Evolutionary conservation across 164 flowering plant species (phyloP).

Genomic region (Piper betle): DNA sequence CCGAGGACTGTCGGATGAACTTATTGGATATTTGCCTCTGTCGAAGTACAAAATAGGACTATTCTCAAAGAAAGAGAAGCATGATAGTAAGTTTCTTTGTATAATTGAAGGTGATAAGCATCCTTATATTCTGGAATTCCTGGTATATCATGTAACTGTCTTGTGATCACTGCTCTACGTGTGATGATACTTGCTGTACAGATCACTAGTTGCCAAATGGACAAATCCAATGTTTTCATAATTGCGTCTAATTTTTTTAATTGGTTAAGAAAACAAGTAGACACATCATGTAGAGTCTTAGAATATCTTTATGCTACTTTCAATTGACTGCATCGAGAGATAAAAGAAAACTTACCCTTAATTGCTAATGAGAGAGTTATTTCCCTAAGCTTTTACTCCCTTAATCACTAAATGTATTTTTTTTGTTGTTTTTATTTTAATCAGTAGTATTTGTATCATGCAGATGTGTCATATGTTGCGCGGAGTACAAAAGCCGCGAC

Average conservation of each 20-base stretch:
- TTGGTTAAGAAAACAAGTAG: too few relatives aligned
- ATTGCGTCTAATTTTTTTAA: too few relatives aligned
- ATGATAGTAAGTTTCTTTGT: conserved; percentile 21
- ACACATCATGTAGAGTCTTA: too few relatives aligned
- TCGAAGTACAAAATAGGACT: conserved; percentile 25
- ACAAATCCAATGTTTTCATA: too few relatives aligned
- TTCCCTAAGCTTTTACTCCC: not conserved
- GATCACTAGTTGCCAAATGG: too few relatives aligned
- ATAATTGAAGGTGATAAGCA: not conserved
- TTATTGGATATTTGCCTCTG: conserved; percentile 24
- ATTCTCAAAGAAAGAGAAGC: conserved; percentile 23
- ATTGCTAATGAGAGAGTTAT: too few relatives aligned
- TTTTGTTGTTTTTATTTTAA: not conserved
- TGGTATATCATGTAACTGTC: too few relatives aligned
- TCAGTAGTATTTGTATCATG: not conserved
- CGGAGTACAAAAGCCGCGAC: conserved; percentile 44
- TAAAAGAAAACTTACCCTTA: too few relatives aligned
- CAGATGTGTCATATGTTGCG: conserved; percentile 70
- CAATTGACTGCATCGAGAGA: too few relatives aligned
- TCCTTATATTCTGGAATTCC: not conserved
- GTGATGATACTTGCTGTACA: too few relatives aligned
- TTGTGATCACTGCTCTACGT: too few relatives aligned
- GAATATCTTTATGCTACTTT: too few relatives aligned
- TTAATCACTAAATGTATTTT: not conserved
- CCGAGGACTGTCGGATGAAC: conserved; percentile 31